Percentiles rank a stretch among this genome's conserved stretches.
These are phyloP conservation scores for Globisporangium perplexum DNA, from an alignment of 352 stramenopile species.

Conservation along the genomic window DNA sequence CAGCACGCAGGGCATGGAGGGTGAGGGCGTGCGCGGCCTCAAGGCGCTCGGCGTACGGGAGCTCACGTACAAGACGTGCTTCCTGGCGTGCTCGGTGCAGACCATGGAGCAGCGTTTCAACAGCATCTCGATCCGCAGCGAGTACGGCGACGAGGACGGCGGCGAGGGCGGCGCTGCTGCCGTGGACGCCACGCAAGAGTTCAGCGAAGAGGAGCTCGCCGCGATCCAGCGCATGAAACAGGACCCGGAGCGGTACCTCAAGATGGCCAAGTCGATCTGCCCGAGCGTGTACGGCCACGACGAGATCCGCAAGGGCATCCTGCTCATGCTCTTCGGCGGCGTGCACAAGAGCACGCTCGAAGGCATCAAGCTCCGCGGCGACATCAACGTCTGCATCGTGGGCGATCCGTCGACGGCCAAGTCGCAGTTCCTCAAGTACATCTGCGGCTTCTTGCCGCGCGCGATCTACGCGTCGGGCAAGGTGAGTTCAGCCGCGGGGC, in stretches of 20 bases:
- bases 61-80: conserved; percentile 98
- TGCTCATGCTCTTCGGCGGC: conserved; percentile 97
- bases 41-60: conserved; percentile 95
- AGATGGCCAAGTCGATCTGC: conserved; percentile 95
- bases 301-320: conserved; percentile 91
- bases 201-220: conserved; percentile 90
- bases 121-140: conserved; percentile 80
- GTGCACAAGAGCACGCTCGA: conserved; percentile 97
- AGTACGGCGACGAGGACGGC: conserved; percentile 50
- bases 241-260: conserved; percentile 85
- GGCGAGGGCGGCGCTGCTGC: conserved; percentile 19
- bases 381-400: conserved; percentile 99
- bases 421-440: conserved; percentile 99
- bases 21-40: conserved; percentile 92
- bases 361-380: conserved; percentile 96
- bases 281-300: conserved; percentile 97
- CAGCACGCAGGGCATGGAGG: conserved; percentile 74
- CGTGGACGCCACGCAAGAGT: conserved; percentile 49
- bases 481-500: conserved; percentile 95
- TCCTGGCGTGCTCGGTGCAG: conserved; percentile 94
- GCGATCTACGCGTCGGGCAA: conserved; percentile 99
- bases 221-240: conserved; percentile 92
- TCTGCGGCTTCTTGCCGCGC: conserved; percentile 88
- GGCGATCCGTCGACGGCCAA: conserved; percentile 98
- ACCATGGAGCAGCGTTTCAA: conserved; percentile 87